These are phyloP conservation scores for Ochetophila trinervis DNA, from an alignment of 306 rosid species.

Conservation along the genomic window DNA sequence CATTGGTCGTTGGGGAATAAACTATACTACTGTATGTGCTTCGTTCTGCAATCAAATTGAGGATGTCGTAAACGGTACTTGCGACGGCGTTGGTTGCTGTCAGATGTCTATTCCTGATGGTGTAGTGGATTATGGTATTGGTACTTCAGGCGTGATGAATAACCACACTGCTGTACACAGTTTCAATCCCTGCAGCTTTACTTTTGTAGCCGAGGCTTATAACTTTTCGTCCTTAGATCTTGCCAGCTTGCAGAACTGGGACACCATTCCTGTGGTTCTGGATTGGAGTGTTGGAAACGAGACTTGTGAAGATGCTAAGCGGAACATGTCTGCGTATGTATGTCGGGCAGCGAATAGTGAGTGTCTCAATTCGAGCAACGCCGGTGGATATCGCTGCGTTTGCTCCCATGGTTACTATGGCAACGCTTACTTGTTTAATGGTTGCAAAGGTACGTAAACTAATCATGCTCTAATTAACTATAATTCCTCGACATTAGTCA, in stretches of 20 bases:
- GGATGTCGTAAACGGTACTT: slow-evolving; percentile 8
- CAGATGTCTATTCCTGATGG: background rate
- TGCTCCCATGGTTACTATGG: slow-evolving; percentile 22
- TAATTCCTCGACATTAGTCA: background rate
- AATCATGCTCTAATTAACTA: background rate
- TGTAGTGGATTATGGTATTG: background rate
- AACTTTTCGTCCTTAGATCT: slow-evolving; percentile 19
- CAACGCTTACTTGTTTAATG: slow-evolving; percentile 25
- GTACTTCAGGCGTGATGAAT: background rate
- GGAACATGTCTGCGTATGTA: background rate
- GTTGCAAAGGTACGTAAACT: slow-evolving; percentile 10
- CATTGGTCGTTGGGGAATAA: background rate
- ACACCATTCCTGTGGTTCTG: slow-evolving; percentile 13
- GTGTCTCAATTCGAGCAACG: slow-evolving; percentile 7
- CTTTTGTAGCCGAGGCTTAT: slow-evolving; percentile 23
- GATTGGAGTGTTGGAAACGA: slow-evolving; percentile 32
- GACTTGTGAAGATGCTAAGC: slow-evolving; percentile 7
- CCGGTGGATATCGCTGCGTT: slow-evolving; percentile 29
- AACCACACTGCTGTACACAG: background rate
- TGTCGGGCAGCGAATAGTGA: slow-evolving; percentile 25
- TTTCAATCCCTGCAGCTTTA: slow-evolving; percentile 19
- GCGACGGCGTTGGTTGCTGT: slow-evolving; percentile 4
- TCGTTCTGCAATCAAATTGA: background rate
- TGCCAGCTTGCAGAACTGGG: background rate
- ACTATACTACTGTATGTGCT: background rate